Percentiles rank a stretch among this genome's conserved stretches.
phyloP scores from a whole-genome alignment of 768 basidiomycete species.

The Lyophyllum semitale region DNA sequence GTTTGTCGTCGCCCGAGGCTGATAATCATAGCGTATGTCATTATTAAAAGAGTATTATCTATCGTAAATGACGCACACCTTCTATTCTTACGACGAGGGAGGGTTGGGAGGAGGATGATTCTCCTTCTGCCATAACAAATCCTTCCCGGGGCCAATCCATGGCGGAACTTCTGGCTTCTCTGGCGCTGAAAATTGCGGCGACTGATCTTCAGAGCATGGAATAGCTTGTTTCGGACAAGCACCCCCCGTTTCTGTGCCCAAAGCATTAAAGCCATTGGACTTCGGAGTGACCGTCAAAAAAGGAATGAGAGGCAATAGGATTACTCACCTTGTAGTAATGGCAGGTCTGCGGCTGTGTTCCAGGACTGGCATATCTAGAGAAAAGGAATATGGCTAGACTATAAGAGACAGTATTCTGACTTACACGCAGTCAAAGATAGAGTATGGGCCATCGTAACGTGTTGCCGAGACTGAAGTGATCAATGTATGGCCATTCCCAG shows the following conservation, averaged over 20 bases:
- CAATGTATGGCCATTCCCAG: constrained; percentile 10
- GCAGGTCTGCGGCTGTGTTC: constrained; percentile 14
- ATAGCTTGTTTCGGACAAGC: constrained; percentile 14
- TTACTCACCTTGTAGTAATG: constrained; percentile 20
- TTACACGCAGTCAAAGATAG: constrained; percentile 25
- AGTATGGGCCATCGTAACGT: constrained; percentile 18
- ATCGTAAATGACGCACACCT: too few species aligned
- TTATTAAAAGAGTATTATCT: too few species aligned
- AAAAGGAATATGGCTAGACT: not conserved
- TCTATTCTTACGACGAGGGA: too few species aligned
- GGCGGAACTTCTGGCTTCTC: constrained; percentile 16
- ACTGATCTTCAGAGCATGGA: constrained; percentile 2
- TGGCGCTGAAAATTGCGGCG: constrained; percentile 13
- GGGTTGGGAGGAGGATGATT: constrained; percentile 6
- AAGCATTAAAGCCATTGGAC: constrained; percentile 9
- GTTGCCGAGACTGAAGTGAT: constrained; percentile 14
- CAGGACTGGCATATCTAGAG: constrained; percentile 16
- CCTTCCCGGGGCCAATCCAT: constrained; percentile 13
- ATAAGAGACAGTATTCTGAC: not conserved
- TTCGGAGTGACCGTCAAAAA: not conserved
- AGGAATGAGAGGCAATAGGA: not conserved
- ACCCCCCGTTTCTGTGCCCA: constrained; percentile 4
- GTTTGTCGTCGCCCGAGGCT: too few species aligned
- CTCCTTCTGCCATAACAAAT: constrained; percentile 15
- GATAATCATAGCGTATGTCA: too few species aligned